Percentiles rank a stretch among this genome's conserved stretches.
phyloP scores from a whole-genome alignment of 2,329 filamentous ascomycete species.

The Epichloe hybrida region DNA sequence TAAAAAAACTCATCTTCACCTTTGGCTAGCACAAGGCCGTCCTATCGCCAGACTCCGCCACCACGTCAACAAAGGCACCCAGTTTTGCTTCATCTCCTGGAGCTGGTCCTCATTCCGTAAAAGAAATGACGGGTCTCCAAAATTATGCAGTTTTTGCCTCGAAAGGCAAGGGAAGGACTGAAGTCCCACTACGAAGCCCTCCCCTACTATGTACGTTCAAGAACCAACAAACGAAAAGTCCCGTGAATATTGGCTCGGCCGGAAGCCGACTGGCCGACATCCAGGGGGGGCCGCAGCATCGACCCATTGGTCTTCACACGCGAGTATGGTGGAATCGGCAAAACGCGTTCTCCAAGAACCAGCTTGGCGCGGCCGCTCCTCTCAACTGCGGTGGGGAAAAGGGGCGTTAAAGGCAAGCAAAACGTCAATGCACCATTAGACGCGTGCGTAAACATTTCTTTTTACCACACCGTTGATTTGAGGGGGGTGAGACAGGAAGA shows the following conservation, averaged over 20 bases:
- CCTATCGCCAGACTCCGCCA: constrained; percentile 13
- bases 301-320: constrained; percentile 31
- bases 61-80: constrained; percentile 17
- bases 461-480: constrained; percentile 14
- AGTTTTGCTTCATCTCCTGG: constrained; percentile 5
- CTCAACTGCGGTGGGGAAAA: constrained; percentile 17
- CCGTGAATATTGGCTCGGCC: constrained; percentile 13
- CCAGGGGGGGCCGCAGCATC: constrained; percentile 38
- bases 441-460: background rate
- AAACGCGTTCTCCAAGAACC: constrained; percentile 24
- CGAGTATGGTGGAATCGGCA: constrained; percentile 5
- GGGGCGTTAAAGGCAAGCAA: constrained; percentile 9
- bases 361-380: constrained; percentile 25
- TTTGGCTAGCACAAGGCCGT: constrained; percentile 20
- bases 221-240: constrained; percentile 19
- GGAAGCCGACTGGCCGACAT: constrained; percentile 8
- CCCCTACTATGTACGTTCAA: constrained; percentile 12
- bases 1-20: constrained; percentile 8
- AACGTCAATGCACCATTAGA: constrained; percentile 3
- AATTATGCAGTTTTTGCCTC: constrained; percentile 6
- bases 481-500: constrained; percentile 9
- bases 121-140: constrained; percentile 13
- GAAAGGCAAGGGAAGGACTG: background rate
- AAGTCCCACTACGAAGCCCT: background rate
- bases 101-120: constrained; percentile 12